Conservation (phyloP, 1,284 basidiomycete genomes). For the Pseudozyma sp. region DNA sequence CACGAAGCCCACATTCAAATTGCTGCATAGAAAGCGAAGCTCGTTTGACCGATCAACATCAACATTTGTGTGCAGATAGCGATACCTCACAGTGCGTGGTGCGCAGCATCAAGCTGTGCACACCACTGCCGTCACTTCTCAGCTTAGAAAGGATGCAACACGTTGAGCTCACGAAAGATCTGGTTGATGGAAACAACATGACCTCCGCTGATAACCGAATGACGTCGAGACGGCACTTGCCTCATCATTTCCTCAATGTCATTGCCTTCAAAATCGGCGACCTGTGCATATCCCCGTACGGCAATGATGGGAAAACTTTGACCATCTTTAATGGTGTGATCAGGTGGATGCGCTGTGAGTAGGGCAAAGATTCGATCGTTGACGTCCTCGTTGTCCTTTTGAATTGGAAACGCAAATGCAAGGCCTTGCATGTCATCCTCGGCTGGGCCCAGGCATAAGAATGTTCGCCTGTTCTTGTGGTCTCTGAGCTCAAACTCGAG, state of each 20-base stretch:
- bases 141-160: not conserved
- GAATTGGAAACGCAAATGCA: too few relatives aligned
- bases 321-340: not conserved
- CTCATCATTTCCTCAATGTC: not conserved
- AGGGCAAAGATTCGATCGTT: not conserved
- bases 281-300: not conserved
- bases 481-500: too few relatives aligned
- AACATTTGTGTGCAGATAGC: not conserved
- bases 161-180: not conserved
- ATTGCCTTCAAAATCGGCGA: not conserved
- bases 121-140: not conserved
- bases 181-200: not conserved
- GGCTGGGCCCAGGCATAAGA: too few relatives aligned
- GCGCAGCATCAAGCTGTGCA: too few relatives aligned
- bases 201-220: not conserved
- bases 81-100: not conserved
- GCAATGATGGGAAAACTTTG: not conserved
- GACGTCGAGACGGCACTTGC: not conserved
- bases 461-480: too few relatives aligned
- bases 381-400: too few relatives aligned
- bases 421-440: too few relatives aligned
- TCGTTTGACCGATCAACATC: too few relatives aligned
- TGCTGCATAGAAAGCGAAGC: too few relatives aligned
- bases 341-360: not conserved
- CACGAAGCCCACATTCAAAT: too few relatives aligned